A percentile compares a stretch with the other conserved stretches of the same genome.
phyloP scores from a whole-genome alignment of 2,329 filamentous ascomycete species.

The Macrophomina phaseolina region DNA sequence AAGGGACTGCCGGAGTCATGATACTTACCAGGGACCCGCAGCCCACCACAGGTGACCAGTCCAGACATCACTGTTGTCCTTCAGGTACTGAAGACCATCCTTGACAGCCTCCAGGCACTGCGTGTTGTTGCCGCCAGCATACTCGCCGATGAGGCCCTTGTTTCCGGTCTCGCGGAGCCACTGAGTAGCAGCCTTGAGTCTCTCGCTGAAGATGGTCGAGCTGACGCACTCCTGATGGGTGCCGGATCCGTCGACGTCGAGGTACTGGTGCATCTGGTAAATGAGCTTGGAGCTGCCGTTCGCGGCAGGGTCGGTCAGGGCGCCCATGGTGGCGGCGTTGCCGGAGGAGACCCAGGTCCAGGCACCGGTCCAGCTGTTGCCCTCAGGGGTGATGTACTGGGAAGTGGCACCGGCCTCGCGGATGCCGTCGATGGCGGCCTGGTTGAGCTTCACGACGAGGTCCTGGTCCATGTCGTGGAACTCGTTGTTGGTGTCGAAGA shows the following conservation, averaged over 20 bases:
- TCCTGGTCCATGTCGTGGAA: slow-evolving; percentile 52
- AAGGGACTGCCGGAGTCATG: too few species aligned
- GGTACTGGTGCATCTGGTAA: slow-evolving; percentile 69
- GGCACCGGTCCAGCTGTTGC: slow-evolving; percentile 56
- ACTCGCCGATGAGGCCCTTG: slow-evolving; percentile 61
- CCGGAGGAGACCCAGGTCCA: slow-evolving; percentile 58
- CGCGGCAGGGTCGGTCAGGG: slow-evolving; percentile 58
- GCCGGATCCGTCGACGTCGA: slow-evolving; percentile 62
- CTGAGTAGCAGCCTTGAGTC: slow-evolving; percentile 57
- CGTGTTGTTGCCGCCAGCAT: slow-evolving; percentile 58
- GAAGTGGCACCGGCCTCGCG: slow-evolving; percentile 50
- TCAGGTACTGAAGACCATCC: slow-evolving; percentile 57
- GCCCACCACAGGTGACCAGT: slow-evolving; percentile 61
- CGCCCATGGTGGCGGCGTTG: slow-evolving; percentile 52
- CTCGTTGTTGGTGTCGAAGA: slow-evolving; percentile 57
- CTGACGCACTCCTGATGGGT: slow-evolving; percentile 58
- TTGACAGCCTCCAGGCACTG: slow-evolving; percentile 57
- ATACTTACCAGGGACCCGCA: slow-evolving; percentile 55
- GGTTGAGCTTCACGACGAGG: slow-evolving; percentile 54
- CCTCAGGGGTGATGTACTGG: slow-evolving; percentile 68
- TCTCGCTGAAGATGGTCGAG: slow-evolving; percentile 59
- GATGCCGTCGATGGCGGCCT: slow-evolving; percentile 55
- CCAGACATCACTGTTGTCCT: slow-evolving; percentile 60
- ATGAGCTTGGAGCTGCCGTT: slow-evolving; percentile 51
- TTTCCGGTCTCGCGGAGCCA: slow-evolving; percentile 62